Conservation (phyloP, 805 yeast genomes). For the Sporopachydermia lactativora region DNA sequence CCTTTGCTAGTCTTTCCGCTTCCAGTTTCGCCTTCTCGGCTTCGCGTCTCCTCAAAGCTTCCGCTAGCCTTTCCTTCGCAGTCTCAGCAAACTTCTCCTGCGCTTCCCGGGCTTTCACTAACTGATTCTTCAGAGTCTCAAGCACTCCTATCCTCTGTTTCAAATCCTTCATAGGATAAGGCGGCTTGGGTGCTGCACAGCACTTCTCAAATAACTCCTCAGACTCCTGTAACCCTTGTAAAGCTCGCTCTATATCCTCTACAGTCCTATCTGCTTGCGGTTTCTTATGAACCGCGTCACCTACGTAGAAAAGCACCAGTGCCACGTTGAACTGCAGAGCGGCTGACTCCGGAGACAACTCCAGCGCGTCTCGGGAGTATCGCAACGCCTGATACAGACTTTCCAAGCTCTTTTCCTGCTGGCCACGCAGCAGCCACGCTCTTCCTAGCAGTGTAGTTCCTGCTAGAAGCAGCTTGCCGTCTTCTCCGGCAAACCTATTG, state of each 20-base stretch:
- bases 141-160: slow-evolving; percentile 83
- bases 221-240: slow-evolving; percentile 46
- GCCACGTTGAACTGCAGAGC: slow-evolving; percentile 68
- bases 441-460: slow-evolving; percentile 44
- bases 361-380: slow-evolving; percentile 43
- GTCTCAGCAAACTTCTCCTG: slow-evolving; percentile 54
- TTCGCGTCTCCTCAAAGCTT: slow-evolving; percentile 54
- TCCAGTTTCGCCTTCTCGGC: slow-evolving; percentile 34
- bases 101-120: slow-evolving; percentile 55
- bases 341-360: slow-evolving; percentile 24
- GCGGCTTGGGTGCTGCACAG: slow-evolving; percentile 48
- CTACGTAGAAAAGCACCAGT: slow-evolving; percentile 71
- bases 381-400: slow-evolving; percentile 48
- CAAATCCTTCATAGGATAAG: slow-evolving; percentile 67
- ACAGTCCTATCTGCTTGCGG: slow-evolving; percentile 44
- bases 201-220: slow-evolving; percentile 42
- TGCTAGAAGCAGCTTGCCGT: slow-evolving; percentile 55
- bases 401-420: slow-evolving; percentile 47
- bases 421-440: slow-evolving; percentile 77
- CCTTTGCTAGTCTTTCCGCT: slow-evolving; percentile 29
- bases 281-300: slow-evolving; percentile 62
- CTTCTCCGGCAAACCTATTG: slow-evolving; percentile 40
- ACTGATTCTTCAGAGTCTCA: slow-evolving; percentile 55
- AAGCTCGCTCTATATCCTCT: slow-evolving; percentile 43
- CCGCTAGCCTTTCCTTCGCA: slow-evolving; percentile 46